Conservation (phyloP, 1,284 basidiomycete species). For the Trametes pubescens region DNA sequence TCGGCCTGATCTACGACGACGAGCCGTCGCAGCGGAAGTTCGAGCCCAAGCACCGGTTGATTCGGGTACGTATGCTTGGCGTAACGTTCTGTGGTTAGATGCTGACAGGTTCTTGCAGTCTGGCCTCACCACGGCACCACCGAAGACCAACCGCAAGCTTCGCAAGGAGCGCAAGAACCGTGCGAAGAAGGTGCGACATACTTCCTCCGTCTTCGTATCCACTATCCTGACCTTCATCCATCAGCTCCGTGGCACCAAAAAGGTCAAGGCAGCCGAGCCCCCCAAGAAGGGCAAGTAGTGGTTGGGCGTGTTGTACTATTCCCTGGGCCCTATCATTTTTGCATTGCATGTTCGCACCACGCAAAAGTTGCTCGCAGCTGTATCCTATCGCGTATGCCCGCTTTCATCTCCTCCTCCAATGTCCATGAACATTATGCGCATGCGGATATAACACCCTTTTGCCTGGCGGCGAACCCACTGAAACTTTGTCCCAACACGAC, state of each 20-base stretch:
- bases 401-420: slow-evolving; percentile 40
- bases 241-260: slow-evolving; percentile 91
- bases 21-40: slow-evolving; percentile 96
- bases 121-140: slow-evolving; percentile 86
- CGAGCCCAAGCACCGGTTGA: slow-evolving; percentile 95
- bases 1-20: slow-evolving; percentile 98
- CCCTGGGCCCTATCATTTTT: slow-evolving; percentile 38
- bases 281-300: slow-evolving; percentile 87
- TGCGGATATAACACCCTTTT: slow-evolving; percentile 39
- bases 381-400: slow-evolving; percentile 53
- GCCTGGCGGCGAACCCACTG: not conserved
- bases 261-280: slow-evolving; percentile 90
- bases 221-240: slow-evolving; percentile 9
- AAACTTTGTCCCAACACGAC: not conserved
- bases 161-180: slow-evolving; percentile 99
- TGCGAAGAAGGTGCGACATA: slow-evolving; percentile 85
- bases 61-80: slow-evolving; percentile 75
- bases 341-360: slow-evolving; percentile 47
- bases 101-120: slow-evolving; percentile 57
- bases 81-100: not conserved
- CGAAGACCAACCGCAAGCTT: slow-evolving; percentile 95
- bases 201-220: not conserved
- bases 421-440: slow-evolving; percentile 56
- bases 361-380: slow-evolving; percentile 47
- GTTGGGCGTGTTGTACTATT: slow-evolving; percentile 41